These are phyloP conservation scores for Pseudogymnoascus sp. DNA, from an alignment of 2,329 filamentous ascomycete genomes.

Conservation along the genomic window DNA sequence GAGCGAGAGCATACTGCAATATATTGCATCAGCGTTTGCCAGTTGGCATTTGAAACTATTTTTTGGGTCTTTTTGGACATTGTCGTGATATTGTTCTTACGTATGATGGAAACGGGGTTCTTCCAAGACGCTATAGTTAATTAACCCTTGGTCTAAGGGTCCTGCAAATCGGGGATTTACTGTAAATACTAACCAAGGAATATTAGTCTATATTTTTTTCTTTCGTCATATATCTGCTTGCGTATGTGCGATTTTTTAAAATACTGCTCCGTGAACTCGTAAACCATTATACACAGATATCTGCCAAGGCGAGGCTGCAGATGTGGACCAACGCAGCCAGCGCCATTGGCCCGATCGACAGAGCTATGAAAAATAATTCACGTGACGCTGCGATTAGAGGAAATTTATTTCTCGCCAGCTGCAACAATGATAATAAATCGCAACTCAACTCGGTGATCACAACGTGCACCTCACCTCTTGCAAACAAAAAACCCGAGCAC, in stretches of 20 bases:
- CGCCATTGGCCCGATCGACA: not conserved
- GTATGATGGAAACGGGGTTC: not conserved
- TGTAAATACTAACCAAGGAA: too few species aligned
- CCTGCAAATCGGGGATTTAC: too few species aligned
- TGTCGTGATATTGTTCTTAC: not conserved
- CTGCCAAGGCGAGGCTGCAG: not conserved
- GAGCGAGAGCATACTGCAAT: conserved; percentile 1
- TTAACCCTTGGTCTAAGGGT: not conserved
- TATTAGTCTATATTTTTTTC: too few species aligned
- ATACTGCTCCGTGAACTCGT: too few species aligned
- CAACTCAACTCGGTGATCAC: not conserved
- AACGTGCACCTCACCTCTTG: not conserved
- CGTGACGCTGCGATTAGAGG: conserved; percentile 1
- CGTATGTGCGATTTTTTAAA: too few species aligned
- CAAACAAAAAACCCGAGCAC: not conserved
- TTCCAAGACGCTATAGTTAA: not conserved
- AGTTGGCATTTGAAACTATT: not conserved
- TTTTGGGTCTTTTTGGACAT: too few species aligned
- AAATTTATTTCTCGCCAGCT: conserved; percentile 6
- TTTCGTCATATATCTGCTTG: too few species aligned
- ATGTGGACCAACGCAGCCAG: not conserved
- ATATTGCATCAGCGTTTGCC: conserved; percentile 7
- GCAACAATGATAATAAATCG: conserved; percentile 5
- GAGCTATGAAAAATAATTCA: conserved; percentile 6
- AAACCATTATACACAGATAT: not conserved